Percentiles rank a stretch among this genome's conserved stretches.
These are phyloP conservation scores for Kingdonia uniflora DNA, from an alignment of 164 flowering plant genomes.

Conservation along the genomic window DNA sequence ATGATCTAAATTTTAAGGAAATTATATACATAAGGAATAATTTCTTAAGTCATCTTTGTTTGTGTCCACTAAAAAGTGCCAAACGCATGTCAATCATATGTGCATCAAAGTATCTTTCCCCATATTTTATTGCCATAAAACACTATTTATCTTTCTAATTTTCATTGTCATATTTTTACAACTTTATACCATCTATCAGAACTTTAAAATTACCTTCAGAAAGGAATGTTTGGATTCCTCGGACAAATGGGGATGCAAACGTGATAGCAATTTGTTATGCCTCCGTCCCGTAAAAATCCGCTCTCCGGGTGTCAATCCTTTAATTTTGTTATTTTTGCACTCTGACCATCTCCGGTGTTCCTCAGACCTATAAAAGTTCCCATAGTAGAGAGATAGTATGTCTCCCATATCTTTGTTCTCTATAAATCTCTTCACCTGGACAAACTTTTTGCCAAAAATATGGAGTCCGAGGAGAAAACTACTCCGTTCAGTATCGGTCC, in stretches of 20 bases:
- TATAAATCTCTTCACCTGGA: conserved; percentile 45
- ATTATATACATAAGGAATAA: too few relatives aligned
- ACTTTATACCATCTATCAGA: neutral
- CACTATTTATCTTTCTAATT: too few relatives aligned
- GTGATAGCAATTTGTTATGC: conserved; percentile 70
- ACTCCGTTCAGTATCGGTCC: conserved; percentile 56
- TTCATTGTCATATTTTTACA: too few relatives aligned
- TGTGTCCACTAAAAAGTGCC: too few relatives aligned
- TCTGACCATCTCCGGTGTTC: conserved; percentile 58
- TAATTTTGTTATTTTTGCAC: conserved; percentile 48
- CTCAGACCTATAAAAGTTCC: conserved; percentile 54
- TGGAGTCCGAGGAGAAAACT: conserved; percentile 79
- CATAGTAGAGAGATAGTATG: conserved; percentile 64
- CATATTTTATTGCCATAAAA: too few relatives aligned
- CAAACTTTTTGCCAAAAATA: conserved; percentile 78
- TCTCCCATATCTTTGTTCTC: conserved; percentile 58
- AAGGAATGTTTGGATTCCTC: conserved; percentile 33
- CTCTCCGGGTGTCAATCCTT: conserved; percentile 44
- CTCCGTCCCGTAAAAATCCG: conserved; percentile 68
- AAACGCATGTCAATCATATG: too few relatives aligned
- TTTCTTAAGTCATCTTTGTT: too few relatives aligned
- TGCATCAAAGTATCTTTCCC: too few relatives aligned
- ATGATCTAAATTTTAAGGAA: too few relatives aligned
- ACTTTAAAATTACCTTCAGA: conserved; percentile 45
- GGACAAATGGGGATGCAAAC: conserved; percentile 39